Base-by-base conservation (phyloP, 2,329 filamentous ascomycete species). In the Alternaria rosae region DNA sequence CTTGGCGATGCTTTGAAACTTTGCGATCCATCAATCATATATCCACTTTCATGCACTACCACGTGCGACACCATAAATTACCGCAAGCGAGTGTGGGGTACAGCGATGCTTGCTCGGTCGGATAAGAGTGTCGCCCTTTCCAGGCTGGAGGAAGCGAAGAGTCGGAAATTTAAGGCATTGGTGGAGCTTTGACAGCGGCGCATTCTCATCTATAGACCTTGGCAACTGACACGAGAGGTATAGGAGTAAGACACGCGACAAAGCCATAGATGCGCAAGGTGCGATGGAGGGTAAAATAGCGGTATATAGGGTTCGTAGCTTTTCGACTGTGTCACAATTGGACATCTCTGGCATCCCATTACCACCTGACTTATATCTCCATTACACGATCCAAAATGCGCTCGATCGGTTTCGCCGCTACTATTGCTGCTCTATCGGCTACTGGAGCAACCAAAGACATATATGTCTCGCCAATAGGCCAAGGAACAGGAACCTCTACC, bases 401-500 rank as follows among this genome's bases (percentile, higher is more conserved):
- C 9, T 57, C 55, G 20, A 21, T 57, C 26, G 17, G 44, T 42
- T 25, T 57, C 23, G 55, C 47, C 15, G 55, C 55, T 13, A 28
- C 32, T 13, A 15, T 38, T 17, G 55, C 55, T 7, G 55, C 47
- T 0, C n/a, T 51, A 13, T 38, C 55, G 6, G 15, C 26, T 6
- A 17, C 13, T 21, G 42, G 17, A 21, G 25, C 35, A 1, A 47
- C 48, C 6, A 66, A 61, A 48, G 78, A 82, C 32, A 79, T 84
- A 57, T 85, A 81, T 67, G 83, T 85, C 26, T 81, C 83, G 1
- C 81, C 82, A 2, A 78, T 75, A 3, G 83, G 83, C 8, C 62
- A 59, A 15, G 66, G 79, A 25, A 75, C 76, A 9, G 83, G 82
- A 6, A 79, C 78, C 0, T 71, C 80, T 15, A 69, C 71, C 8